Conservation (phyloP, 2,329 filamentous ascomycete genomes). For the Aspergillus sp. region DNA sequence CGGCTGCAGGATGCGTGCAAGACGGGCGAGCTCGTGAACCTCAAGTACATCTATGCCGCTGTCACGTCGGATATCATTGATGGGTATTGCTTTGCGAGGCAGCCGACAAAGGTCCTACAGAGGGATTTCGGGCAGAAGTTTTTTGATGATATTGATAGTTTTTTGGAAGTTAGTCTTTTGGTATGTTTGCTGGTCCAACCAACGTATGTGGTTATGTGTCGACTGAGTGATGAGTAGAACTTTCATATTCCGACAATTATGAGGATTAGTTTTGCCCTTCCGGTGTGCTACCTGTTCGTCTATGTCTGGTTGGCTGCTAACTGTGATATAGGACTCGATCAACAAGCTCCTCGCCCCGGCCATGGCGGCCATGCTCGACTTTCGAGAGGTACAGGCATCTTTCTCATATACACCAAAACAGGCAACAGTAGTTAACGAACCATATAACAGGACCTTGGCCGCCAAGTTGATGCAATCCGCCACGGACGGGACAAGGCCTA, state of each 20-base stretch:
- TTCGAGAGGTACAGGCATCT: background rate
- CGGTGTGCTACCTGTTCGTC: background rate
- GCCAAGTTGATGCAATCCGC: constrained; percentile 12
- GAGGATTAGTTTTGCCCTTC: constrained; percentile 5
- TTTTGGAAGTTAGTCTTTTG: constrained; percentile 9
- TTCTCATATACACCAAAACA: background rate
- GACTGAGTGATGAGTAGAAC: background rate
- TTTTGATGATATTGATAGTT: constrained; percentile 15
- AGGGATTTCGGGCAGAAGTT: constrained; percentile 14
- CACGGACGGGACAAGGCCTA: constrained; percentile 4
- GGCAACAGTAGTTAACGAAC: background rate
- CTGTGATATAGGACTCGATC: background rate
- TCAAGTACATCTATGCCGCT: constrained; percentile 12
- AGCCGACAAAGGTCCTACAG: background rate
- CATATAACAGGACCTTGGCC: constrained; percentile 4
- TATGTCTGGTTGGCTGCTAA: background rate
- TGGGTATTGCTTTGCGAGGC: constrained; percentile 11
- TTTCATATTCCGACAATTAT: constrained; percentile 12
- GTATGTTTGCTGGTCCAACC: too few species aligned
- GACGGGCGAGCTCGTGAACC: constrained; percentile 3
- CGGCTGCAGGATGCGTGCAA: background rate
- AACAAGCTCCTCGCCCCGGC: constrained; percentile 9
- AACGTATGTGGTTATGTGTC: too few species aligned
- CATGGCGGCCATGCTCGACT: constrained; percentile 14
- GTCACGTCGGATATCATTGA: constrained; percentile 18